These are phyloP conservation scores for Schizophyllum amplum DNA, from an alignment of 1,284 basidiomycete species.

Conservation along the genomic window DNA sequence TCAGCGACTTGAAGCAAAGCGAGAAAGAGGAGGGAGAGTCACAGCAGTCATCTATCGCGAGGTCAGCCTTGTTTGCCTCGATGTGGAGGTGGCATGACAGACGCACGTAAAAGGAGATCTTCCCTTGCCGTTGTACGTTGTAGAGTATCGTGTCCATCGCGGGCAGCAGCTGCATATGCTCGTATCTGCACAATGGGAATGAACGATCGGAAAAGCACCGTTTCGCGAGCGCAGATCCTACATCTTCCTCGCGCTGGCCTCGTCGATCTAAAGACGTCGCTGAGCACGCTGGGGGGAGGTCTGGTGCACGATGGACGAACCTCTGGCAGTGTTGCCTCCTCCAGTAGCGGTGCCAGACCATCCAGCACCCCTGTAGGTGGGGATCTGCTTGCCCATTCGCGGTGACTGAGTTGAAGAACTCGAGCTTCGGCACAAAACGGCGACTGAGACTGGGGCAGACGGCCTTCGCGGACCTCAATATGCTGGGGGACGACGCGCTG, in stretches of 20 bases:
- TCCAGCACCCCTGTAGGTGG: constrained; percentile 78
- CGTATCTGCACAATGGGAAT: constrained; percentile 42
- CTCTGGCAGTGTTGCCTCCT: constrained; percentile 69
- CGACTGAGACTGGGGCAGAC: constrained; percentile 55
- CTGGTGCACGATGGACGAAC: constrained; percentile 26
- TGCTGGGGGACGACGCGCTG: constrained; percentile 4
- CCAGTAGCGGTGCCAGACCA: constrained; percentile 63
- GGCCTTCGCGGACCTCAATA: constrained; percentile 19
- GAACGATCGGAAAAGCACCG: background rate
- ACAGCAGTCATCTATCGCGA: constrained; percentile 65
- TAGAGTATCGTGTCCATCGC: constrained; percentile 84
- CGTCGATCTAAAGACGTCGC: constrained; percentile 48
- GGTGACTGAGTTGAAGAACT: constrained; percentile 73
- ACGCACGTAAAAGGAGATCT: constrained; percentile 89
- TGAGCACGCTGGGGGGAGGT: background rate
- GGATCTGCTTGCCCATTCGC: constrained; percentile 55
- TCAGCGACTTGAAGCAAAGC: background rate
- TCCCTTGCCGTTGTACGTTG: constrained; percentile 89
- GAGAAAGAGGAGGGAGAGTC: constrained; percentile 19
- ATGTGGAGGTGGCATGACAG: background rate
- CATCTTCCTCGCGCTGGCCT: constrained; percentile 65
- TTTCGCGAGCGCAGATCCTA: constrained; percentile 25
- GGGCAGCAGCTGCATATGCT: constrained; percentile 79
- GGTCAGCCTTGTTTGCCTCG: constrained; percentile 6
- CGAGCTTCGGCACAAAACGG: constrained; percentile 58